Base-by-base conservation (phyloP, 805 yeast genomes). In the Nakazawaea peltata region DNA sequence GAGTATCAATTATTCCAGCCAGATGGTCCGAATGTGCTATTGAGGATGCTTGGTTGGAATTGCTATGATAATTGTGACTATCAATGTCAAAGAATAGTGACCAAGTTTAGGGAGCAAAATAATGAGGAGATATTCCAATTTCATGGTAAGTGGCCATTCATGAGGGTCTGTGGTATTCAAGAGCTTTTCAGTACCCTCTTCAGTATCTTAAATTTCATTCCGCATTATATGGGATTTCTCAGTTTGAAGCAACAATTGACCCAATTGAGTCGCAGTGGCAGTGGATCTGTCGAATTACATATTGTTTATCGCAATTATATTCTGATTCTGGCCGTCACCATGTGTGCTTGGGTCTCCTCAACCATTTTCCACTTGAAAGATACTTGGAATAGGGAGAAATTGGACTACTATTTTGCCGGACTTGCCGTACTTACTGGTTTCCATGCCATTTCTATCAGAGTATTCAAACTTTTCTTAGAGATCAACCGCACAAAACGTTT, bases 61-160 rank as follows among this genome's bases (percentile, higher is more conserved):
- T 85, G 95, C 51, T 57, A 57, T 2, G 69, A 77, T 19, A 78
- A 92, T 50, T 92, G 98, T 58, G 97, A 92, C 57, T 92, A 92
- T 56, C 81, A 77, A 46, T 92, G 98, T 54, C 97, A 92, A 55
- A 77, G 86, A 37, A 52, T 74, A 7, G 63, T 90, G 30, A 87
- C 95, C 0, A 48, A 50, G 2, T 61, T 70, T 26, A 63, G 95
- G 16, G 56, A 60, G 12, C 44, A 39, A 0, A 44, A 57, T 2
- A 64, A 67, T n/a, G 65, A 69, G 40, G 78, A 75, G 37, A 61
- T 85, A 0, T 68, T 69, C 27, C 98, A 92, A 54, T 92, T 85
- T 59, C 96, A 92, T 56, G 98, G 98, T 0, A 92, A 92, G 60
- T 92, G 98, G 98, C 97, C 97, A 2, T 92, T 92, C 49, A 42